These are phyloP conservation scores for Oenanthe javanica DNA, from an alignment of 140 eudicot genomes.

Conservation along the genomic window DNA sequence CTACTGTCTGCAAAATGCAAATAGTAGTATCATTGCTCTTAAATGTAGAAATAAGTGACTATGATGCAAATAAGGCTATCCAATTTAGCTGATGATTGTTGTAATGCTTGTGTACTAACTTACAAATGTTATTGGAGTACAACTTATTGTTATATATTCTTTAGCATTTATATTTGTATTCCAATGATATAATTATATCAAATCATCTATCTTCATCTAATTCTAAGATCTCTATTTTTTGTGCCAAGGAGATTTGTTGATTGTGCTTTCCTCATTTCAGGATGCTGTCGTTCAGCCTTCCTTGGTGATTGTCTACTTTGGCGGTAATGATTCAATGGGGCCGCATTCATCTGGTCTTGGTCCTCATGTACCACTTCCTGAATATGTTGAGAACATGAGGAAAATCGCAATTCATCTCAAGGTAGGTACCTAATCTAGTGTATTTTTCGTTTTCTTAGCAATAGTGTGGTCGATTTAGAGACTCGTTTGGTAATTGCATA, in stretches of 20 bases:
- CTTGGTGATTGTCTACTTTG: constrained; percentile 81
- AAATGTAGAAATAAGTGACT: background rate
- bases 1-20: background rate
- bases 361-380: constrained; percentile 93
- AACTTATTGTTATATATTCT: background rate
- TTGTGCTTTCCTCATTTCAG: constrained; percentile 26
- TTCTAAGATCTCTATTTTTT: background rate
- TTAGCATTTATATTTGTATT: no score
- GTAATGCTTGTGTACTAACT: background rate
- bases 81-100: background rate
- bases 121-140: background rate
- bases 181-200: no score
- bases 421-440: constrained; percentile 46
- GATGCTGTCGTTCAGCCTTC: constrained; percentile 72
- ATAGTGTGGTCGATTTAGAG: background rate
- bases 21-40: background rate
- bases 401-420: constrained; percentile 63
- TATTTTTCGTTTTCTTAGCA: background rate
- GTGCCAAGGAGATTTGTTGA: background rate
- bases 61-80: background rate
- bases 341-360: constrained; percentile 87
- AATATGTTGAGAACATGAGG: constrained; percentile 80
- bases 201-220: background rate
- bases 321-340: constrained; percentile 95
- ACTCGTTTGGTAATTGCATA: background rate